These are phyloP conservation scores for Camillea tinctor DNA, from an alignment of 2,329 filamentous ascomycete genomes.

Conservation along the genomic window DNA sequence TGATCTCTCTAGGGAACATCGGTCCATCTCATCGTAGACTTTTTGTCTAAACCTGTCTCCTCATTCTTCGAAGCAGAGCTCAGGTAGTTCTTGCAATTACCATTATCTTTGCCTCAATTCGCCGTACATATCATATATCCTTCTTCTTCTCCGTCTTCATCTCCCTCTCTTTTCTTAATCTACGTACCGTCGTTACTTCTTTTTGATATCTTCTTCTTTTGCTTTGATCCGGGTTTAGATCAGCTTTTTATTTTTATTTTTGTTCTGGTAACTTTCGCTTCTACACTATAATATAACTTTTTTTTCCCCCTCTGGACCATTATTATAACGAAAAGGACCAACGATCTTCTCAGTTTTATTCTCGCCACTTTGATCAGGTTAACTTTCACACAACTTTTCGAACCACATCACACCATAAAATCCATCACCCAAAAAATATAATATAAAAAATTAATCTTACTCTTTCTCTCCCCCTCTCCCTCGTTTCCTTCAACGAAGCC, in stretches of 20 bases:
- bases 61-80: slow-evolving; percentile 41
- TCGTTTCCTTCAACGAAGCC: neutral
- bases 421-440: neutral
- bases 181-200: neutral
- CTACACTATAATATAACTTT: neutral
- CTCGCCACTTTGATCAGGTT: neutral
- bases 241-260: neutral
- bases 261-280: neutral
- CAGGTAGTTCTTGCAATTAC: slow-evolving; percentile 45
- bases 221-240: neutral
- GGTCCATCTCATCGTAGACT: slow-evolving; percentile 29
- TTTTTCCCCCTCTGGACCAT: neutral
- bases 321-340: too few relatives aligned
- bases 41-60: slow-evolving; percentile 24
- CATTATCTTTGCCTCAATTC: slow-evolving; percentile 12
- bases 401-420: neutral
- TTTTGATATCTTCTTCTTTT: slow-evolving; percentile 13
- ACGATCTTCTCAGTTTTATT: neutral
- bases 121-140: slow-evolving; percentile 14
- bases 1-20: slow-evolving; percentile 24
- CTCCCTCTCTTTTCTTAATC: slow-evolving; percentile 8
- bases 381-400: neutral
- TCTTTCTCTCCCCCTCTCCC: neutral
- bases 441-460: neutral
- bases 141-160: slow-evolving; percentile 15